Base-by-base conservation (phyloP, 306 rosid species). In the Sophora flavescens region DNA sequence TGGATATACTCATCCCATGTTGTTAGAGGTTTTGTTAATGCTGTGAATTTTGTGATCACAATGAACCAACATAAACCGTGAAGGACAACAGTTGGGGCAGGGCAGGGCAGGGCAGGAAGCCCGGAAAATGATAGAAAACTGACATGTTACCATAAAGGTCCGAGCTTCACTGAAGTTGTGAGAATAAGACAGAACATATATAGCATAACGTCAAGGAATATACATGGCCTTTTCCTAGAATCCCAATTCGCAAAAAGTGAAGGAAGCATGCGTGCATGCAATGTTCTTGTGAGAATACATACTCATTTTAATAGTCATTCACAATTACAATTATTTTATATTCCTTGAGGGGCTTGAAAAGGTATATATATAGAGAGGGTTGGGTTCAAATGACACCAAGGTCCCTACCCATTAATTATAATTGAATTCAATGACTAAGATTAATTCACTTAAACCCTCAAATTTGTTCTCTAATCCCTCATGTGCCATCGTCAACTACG, bases 131-230 rank as follows among this genome's bases (percentile, higher is more conserved):
- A 59, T n/a, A 59, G 41, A 16, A 47, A 45, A 38, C 6, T 16
- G 70, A 74, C 70, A 7, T 9, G 51, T 36, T 3, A 17, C 12
- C 15, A 15, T 5, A 61, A 61, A 47, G 68, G 26, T 32, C 30
- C 22, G 35, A 61, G 5, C n/a, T 47, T 18, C 51, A 47, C n/a
- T 74, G 70, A 53, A 16, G 61, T 17, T 61, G 70, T 32, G 11
- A 32, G 38, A 74, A 62, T 16, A 60, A 60, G 78, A 74, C 69
- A 26, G 2, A 74, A 74, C 69, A 59, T 72, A 36, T 22, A 14
- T 16, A 6, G 26, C 58, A 67, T 28, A 6, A 32, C 12, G n/a
- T 44, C 59, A 32, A 33, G 45, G 28, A 47, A 41, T 10, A 33
- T 51, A 16, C 3, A 16, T 45, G 12, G 5, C 13, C n/a, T 32